Conservation (phyloP, 2,329 filamentous ascomycete genomes). For the Cladophialophora immunda region DNA sequence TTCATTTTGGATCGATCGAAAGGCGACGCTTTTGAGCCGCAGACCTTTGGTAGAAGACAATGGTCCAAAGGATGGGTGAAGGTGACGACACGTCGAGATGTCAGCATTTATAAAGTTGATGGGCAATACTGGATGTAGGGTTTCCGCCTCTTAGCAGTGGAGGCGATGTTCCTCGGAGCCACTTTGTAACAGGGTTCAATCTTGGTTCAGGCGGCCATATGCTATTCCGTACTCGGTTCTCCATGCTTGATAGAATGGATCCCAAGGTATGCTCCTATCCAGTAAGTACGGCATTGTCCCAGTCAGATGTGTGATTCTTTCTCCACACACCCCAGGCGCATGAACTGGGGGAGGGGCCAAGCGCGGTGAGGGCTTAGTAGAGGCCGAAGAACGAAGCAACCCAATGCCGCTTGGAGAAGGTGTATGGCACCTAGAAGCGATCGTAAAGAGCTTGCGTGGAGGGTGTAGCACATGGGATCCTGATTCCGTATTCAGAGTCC, state of each 20-base stretch:
- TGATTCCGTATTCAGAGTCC: too few species aligned
- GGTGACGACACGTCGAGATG: background rate
- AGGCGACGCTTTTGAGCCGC: background rate
- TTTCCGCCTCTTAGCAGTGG: background rate
- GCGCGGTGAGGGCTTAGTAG: too few species aligned
- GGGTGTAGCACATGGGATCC: background rate
- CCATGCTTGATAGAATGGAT: background rate
- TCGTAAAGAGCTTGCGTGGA: background rate
- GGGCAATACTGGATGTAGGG: background rate
- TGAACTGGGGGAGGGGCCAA: background rate
- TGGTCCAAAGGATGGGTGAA: background rate
- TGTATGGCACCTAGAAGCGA: background rate
- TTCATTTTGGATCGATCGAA: conserved; percentile 18
- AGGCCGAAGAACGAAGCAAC: too few species aligned
- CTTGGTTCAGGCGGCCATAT: background rate
- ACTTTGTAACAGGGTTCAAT: background rate
- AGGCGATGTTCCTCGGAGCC: background rate
- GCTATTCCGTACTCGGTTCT: too few species aligned
- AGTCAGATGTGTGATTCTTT: background rate
- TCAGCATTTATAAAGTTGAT: background rate
- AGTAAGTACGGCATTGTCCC: background rate
- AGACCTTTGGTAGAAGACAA: background rate
- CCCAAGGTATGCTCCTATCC: background rate
- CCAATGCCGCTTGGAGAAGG: background rate
- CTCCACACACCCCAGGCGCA: background rate